Evolutionary conservation across 2,329 filamentous ascomycete species (phyloP).

Genomic region (Aspergillus vadensis): DNA sequence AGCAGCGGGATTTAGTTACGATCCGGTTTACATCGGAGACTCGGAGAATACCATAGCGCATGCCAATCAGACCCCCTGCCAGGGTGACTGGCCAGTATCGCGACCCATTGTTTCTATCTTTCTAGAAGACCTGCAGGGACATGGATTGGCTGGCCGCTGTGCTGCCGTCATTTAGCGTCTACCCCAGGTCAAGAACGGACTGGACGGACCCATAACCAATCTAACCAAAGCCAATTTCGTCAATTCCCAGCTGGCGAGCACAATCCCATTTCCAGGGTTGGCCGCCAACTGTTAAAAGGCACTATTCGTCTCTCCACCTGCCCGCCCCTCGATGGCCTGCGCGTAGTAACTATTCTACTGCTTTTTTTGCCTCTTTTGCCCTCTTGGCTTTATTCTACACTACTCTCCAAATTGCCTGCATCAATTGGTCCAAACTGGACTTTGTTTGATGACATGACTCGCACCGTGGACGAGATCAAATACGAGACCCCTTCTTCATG

Average conservation of each 20-base stretch:
- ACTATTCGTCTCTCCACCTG: constrained; percentile 13
- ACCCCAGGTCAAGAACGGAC: constrained; percentile 33
- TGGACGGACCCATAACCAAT: constrained; percentile 10
- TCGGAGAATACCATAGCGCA: constrained; percentile 16
- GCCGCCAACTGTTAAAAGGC: constrained; percentile 19
- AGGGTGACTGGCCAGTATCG: constrained; percentile 13
- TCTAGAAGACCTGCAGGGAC: constrained; percentile 23
- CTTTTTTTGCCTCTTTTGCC: not conserved
- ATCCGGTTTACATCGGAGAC: constrained; percentile 22
- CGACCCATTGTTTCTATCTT: constrained; percentile 19
- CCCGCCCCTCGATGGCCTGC: constrained; percentile 6
- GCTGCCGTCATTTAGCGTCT: constrained; percentile 19
- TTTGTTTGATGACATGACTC: constrained; percentile 29
- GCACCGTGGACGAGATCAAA: constrained; percentile 25
- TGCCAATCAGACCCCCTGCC: constrained; percentile 22
- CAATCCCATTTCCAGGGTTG: constrained; percentile 15
- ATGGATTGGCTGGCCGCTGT: constrained; percentile 17
- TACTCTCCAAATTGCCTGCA: not conserved
- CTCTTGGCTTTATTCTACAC: not conserved
- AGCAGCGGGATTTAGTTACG: constrained; percentile 14
- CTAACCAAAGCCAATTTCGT: constrained; percentile 19
- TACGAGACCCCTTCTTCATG: constrained; percentile 28
- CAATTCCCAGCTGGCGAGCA: constrained; percentile 18
- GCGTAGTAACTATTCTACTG: constrained; percentile 1
- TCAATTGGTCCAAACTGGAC: constrained; percentile 14